Evolutionary conservation across 73 alveolate genomes (phyloP).

Genomic region (Urostyla sp.): DNA sequence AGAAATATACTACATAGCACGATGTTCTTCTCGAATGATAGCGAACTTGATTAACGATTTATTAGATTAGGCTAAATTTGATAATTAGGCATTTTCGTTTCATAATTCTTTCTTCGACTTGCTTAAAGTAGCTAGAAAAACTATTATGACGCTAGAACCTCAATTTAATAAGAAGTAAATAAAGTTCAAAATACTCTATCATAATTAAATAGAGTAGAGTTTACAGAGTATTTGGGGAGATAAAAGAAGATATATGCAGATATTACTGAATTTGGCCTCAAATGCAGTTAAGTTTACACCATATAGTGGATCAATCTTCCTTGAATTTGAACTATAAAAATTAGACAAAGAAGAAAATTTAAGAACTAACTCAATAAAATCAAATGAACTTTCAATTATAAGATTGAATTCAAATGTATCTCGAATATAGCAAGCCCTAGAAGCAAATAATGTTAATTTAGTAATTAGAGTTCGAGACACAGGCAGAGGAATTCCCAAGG

Average conservation of each 20-base stretch:
- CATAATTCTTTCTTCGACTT: conserved; percentile 35
- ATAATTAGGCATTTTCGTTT: conserved; percentile 33
- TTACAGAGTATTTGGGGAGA: conserved; percentile 27
- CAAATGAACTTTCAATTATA: background rate
- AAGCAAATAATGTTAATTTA: too few species aligned
- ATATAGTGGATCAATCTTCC: conserved; percentile 19
- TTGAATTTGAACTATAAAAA: background rate
- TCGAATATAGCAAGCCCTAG: background rate
- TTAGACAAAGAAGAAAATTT: background rate
- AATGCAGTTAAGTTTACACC: conserved; percentile 63
- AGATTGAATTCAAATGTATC: background rate
- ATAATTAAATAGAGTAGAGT: conserved; percentile 11
- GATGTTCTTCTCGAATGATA: conserved; percentile 31
- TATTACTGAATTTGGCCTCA: conserved; percentile 53
- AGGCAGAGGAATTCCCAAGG: background rate
- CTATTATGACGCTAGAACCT: conserved; percentile 23
- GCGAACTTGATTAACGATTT: conserved; percentile 58
- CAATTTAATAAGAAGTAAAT: conserved; percentile 37
- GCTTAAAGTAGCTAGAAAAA: conserved; percentile 25
- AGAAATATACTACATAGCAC: too few species aligned
- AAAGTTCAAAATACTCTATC: conserved; percentile 12
- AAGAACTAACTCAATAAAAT: background rate
- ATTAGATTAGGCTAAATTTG: conserved; percentile 53
- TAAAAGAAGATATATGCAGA: conserved; percentile 46
- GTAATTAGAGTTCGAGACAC: background rate